These are phyloP conservation scores for Stagonosporopsis chrysanthemi DNA, from an alignment of 2,329 filamentous ascomycete species.

Conservation along the genomic window DNA sequence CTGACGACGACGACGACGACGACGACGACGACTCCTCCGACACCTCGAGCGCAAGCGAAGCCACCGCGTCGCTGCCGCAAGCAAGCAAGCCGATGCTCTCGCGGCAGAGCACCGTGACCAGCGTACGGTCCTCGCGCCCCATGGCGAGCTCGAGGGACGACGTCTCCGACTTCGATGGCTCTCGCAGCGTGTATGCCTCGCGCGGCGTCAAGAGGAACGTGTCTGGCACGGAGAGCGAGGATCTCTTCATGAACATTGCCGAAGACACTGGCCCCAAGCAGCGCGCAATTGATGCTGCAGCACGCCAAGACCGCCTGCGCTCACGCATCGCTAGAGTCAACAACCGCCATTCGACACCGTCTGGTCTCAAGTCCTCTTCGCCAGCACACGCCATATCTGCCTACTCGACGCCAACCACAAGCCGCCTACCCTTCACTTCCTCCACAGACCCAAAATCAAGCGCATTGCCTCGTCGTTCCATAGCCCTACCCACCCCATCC, in stretches of 20 bases:
- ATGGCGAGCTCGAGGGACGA: conserved; percentile 43
- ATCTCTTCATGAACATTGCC: conserved; percentile 54
- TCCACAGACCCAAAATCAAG: conserved; percentile 35
- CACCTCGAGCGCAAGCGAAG: conserved; percentile 23
- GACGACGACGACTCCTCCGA: conserved; percentile 27
- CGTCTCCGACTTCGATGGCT: conserved; percentile 43
- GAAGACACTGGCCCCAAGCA: conserved; percentile 45
- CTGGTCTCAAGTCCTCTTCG: conserved; percentile 38
- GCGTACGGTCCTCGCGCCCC: conserved; percentile 27
- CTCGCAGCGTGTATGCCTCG: conserved; percentile 27
- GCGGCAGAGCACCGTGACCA: conserved; percentile 31
- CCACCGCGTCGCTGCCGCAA: conserved; percentile 23
- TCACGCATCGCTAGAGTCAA: conserved; percentile 49
- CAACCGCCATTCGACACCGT: conserved; percentile 47
- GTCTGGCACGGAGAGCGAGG: conserved; percentile 38
- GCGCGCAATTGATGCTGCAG: conserved; percentile 33
- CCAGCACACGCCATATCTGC: conserved; percentile 31
- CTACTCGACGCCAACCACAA: conserved; percentile 37
- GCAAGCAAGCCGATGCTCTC: conserved; percentile 26
- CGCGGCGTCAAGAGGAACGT: conserved; percentile 23
- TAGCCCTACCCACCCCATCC: conserved; percentile 41
- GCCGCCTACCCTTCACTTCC: conserved; percentile 35
- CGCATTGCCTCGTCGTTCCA: conserved; percentile 40
- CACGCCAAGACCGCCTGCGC: conserved; percentile 38
- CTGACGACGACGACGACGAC: conserved; percentile 24